phyloP scores from a whole-genome alignment of 306 rosid genomes.

The Prunus kanzakura region DNA sequence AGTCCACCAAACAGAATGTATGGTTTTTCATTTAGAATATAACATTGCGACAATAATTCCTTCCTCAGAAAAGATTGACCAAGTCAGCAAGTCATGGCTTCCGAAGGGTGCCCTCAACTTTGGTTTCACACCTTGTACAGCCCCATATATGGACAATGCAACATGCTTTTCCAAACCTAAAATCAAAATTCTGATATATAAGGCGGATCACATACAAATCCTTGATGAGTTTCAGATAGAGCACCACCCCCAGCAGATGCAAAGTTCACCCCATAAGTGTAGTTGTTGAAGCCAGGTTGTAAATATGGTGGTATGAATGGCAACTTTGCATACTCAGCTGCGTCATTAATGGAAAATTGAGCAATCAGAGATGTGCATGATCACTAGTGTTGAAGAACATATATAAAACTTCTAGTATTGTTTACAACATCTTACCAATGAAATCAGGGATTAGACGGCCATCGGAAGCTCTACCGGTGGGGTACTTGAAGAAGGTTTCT shows the following conservation, averaged over 20 bases:
- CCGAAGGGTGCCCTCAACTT: too few relatives aligned
- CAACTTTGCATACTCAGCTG: slow-evolving; percentile 40
- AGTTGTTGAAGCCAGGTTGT: slow-evolving; percentile 19
- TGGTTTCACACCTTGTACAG: too few relatives aligned
- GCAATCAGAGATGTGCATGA: neutral
- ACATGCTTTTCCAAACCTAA: too few relatives aligned
- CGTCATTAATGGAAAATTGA: neutral
- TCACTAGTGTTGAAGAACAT: neutral
- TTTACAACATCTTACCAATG: slow-evolving; percentile 19
- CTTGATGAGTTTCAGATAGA: slow-evolving; percentile 22
- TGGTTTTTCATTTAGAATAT: too few relatives aligned
- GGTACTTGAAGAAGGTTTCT: slow-evolving; percentile 32
- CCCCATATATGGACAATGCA: too few relatives aligned
- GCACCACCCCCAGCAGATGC: slow-evolving; percentile 42
- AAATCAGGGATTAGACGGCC: slow-evolving; percentile 42
- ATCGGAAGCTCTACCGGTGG: slow-evolving; percentile 39
- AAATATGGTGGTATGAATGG: slow-evolving; percentile 36
- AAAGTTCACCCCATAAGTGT: slow-evolving; percentile 34
- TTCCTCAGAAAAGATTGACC: too few relatives aligned
- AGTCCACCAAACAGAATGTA: neutral
- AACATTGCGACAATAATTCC: too few relatives aligned
- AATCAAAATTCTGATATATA: neutral
- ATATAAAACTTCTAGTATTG: neutral
- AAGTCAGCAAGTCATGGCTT: too few relatives aligned
- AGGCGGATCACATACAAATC: slow-evolving; percentile 20